Percentiles rank a stretch among this genome's conserved stretches.
Evolutionary conservation across 2,329 filamentous ascomycete genomes (phyloP).

Genomic region (Kalaharituber pfeilii): DNA sequence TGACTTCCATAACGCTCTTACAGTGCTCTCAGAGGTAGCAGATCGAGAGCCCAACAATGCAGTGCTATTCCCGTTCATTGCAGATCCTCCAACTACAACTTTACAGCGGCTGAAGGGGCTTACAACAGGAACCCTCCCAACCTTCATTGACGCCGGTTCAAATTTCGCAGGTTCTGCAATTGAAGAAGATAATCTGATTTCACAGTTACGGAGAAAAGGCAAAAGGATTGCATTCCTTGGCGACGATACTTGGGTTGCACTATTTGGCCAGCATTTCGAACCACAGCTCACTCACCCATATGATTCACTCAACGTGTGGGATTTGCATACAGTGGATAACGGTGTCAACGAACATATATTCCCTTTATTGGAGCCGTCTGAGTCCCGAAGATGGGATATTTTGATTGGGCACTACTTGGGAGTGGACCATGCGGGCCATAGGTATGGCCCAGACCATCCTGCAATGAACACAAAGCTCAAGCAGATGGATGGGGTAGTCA

Average conservation of each 20-base stretch:
- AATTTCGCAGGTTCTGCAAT: slow-evolving; percentile 93
- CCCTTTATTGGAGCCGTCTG: slow-evolving; percentile 52
- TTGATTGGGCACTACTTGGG: slow-evolving; percentile 86
- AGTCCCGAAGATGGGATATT: slow-evolving; percentile 68
- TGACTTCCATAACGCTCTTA: slow-evolving; percentile 73
- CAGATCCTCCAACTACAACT: slow-evolving; percentile 87
- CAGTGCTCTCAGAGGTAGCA: slow-evolving; percentile 71
- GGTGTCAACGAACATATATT: slow-evolving; percentile 84
- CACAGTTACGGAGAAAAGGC: slow-evolving; percentile 44
- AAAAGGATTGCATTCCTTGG: slow-evolving; percentile 81
- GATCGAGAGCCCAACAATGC: slow-evolving; percentile 58
- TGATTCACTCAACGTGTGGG: slow-evolving; percentile 97
- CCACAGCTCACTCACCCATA: slow-evolving; percentile 70
- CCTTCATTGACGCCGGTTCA: slow-evolving; percentile 82
- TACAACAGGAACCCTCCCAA: slow-evolving; percentile 86
- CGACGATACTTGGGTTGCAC: slow-evolving; percentile 91
- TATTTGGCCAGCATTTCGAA: slow-evolving; percentile 91
- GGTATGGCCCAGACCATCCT: slow-evolving; percentile 81
- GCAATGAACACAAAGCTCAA: slow-evolving; percentile 81
- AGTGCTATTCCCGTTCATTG: slow-evolving; percentile 85
- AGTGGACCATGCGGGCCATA: slow-evolving; percentile 90
- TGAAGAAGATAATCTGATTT: slow-evolving; percentile 69
- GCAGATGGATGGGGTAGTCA: slow-evolving; percentile 75
- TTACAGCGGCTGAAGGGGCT: slow-evolving; percentile 82
- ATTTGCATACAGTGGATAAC: slow-evolving; percentile 90